Percentiles rank a stretch among this genome's conserved stretches.
These are phyloP conservation scores for Lipomyces yamadae DNA, from an alignment of 805 yeast genomes.

Conservation along the genomic window DNA sequence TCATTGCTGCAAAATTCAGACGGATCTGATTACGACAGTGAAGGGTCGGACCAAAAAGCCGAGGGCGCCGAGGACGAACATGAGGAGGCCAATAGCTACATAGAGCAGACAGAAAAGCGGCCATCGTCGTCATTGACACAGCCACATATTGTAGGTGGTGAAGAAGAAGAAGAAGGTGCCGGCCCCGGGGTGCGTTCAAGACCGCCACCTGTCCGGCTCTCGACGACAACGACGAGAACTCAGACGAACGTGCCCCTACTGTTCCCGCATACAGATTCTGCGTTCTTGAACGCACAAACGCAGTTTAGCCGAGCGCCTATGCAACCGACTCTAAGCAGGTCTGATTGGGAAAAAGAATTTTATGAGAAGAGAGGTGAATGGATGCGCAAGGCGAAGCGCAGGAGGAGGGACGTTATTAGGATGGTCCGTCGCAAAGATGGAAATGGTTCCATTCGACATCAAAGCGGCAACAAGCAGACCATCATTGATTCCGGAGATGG, in stretches of 20 bases:
- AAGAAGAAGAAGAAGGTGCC: neutral
- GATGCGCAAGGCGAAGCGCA: conserved; percentile 72
- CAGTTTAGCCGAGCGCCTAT: conserved; percentile 64
- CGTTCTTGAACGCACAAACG: conserved; percentile 83
- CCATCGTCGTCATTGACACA: neutral
- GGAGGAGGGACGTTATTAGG: conserved; percentile 73
- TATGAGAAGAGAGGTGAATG: conserved; percentile 83
- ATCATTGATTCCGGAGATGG: neutral
- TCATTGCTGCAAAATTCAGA: conserved; percentile 40
- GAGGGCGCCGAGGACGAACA: conserved; percentile 45
- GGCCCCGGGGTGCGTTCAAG: neutral
- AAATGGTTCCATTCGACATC: neutral
- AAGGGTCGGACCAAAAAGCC: neutral
- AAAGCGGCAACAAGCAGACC: neutral
- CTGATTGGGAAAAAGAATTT: conserved; percentile 73
- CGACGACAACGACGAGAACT: neutral
- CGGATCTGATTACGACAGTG: neutral
- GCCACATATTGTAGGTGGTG: neutral
- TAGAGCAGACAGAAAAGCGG: neutral
- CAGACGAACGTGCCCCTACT: conserved; percentile 58
- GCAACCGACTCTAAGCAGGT: conserved; percentile 46
- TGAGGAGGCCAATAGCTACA: neutral
- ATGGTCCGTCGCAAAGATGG: conserved; percentile 54
- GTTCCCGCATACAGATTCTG: conserved; percentile 83
- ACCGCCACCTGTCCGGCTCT: neutral